phyloP scores from a whole-genome alignment of 371 early-diverging fungal species.

The Zychaea mexicana region DNA sequence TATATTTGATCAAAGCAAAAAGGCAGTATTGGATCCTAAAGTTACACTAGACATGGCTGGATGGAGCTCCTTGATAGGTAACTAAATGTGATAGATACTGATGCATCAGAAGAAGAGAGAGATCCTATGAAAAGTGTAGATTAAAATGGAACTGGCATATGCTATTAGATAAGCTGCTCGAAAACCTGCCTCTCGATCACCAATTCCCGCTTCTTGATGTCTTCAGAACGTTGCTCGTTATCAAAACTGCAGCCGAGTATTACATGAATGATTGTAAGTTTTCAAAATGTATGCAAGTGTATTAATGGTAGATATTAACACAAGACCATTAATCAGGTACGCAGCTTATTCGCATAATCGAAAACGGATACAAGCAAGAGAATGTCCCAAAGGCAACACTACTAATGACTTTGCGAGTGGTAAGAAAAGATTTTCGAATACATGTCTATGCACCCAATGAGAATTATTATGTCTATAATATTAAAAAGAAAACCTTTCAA shows the following conservation, averaged over 20 bases:
- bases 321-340: background rate
- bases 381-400: conserved; percentile 37
- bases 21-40: background rate
- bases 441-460: background rate
- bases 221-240: conserved; percentile 56
- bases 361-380: conserved; percentile 7
- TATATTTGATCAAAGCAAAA: conserved; percentile 26
- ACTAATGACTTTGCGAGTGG: conserved; percentile 61
- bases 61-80: conserved; percentile 46
- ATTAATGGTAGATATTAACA: background rate
- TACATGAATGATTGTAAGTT: conserved; percentile 49
- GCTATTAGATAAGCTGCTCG: conserved; percentile 37
- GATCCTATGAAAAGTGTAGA: background rate
- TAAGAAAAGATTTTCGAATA: conserved; percentile 6
- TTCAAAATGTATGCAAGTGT: too few relatives aligned
- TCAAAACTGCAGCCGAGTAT: conserved; percentile 38
- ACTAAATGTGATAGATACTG: background rate
- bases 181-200: conserved; percentile 47
- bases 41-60: conserved; percentile 11
- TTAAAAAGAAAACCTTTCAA: too few relatives aligned
- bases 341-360: conserved; percentile 16
- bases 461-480: too few relatives aligned
- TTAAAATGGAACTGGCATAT: background rate
- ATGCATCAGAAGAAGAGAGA: background rate
- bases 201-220: conserved; percentile 72